Base-by-base conservation (phyloP, 345 rosid genomes). In the Pistacia integerrima region DNA sequence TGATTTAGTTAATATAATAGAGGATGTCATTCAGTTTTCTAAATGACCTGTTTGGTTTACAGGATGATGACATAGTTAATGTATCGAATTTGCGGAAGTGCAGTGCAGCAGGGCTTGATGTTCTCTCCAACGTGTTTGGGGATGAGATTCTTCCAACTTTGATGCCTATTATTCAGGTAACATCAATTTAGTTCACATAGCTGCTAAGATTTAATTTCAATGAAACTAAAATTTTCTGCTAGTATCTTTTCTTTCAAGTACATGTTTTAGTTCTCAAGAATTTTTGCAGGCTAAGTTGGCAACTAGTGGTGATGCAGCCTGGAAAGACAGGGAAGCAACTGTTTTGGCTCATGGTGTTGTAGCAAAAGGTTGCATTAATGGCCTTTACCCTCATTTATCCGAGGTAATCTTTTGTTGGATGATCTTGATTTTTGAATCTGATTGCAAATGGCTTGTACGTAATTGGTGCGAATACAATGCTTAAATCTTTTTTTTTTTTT, bases 241-340 rank as follows among this genome's bases (percentile, higher is more conserved):
- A 72, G 22, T 55, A 35, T 10, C 8, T n/a, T 11, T 46, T 60
- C 57, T 52, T 52, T 41, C 41, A 38, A 36, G n/a, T 25, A 41
- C 48, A 48, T 73, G 56, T 57, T 61, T 70, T 18, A 63, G 16
- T 75, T 74, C 61, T 77, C 59, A 64, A 30, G 30, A 62, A 73
- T 69, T 67, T 64, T 60, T 77, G 81, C 88, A 97, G 99, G 82
- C 91, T 54, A 91, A 94, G 79, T 74, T 97, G 79, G 82, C 97
- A 20, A 75, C 85, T 68, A 78, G 82, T 84, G 93, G 89, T 52
- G 98, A 94, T 83, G 98, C 81, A 75, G 80, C 94, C 70, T 97
- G 99, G 98, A 97, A 90, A 84, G 97, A 94, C 49, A 88, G 98
- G 83, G 99, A 97, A 83, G 97, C 99, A 78, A 97, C 98, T 58